Base-by-base conservation (phyloP, 1,284 basidiomycete genomes). In the Heterobasidion parviporum region DNA sequence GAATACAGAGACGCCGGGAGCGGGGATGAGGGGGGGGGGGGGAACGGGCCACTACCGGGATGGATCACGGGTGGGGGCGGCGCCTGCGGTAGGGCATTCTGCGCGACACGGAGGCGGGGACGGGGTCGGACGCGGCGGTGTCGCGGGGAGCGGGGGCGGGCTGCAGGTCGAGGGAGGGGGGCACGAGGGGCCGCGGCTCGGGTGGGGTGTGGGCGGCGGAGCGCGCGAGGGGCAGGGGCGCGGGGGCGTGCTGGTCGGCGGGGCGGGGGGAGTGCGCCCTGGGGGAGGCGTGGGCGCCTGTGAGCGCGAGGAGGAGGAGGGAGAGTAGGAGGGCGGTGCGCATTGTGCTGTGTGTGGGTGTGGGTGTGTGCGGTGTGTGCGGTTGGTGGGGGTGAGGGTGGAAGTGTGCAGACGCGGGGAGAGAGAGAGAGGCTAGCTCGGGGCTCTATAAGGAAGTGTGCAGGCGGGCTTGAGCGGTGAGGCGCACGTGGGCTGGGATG, bases 1-100 rank as follows among this genome's bases (percentile, higher is more conserved):
- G 5, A 26, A 26, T 5, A 5, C 26, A 26, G 26, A 26, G 26
- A 26, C 38, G 12, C 38, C n/a, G 38, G 3, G 38, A n/a, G 6
- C 38, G 38, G 12, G 38, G 3, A n/a, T n/a, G n/a, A 15, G 8
- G 38, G 38, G 1, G 1, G 38, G 9, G 38, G 38, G 4, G 38
- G 38, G 38, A 12, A 12, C 2, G 38, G n/a, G 38, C 38, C 38
- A 12, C 47, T 18, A 15, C 16, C 10, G 10, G 48, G 32, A 50
- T 8, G 32, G 35, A 20, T 32, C 50, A 59, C 26, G 56, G 56
- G 49, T 58, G 58, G 9, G 35, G 50, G 15, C 41, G 58, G 49
- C 51, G 56, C 26, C 58, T 52, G 53, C 53, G 53, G 52, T 46
- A 52, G 14, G 41, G 41, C 35, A 52, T 46, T 36, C 58, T 47